Evolutionary conservation across 2,329 filamentous ascomycete genomes (phyloP).

Genomic region (Berkeleyomyces basicola): DNA sequence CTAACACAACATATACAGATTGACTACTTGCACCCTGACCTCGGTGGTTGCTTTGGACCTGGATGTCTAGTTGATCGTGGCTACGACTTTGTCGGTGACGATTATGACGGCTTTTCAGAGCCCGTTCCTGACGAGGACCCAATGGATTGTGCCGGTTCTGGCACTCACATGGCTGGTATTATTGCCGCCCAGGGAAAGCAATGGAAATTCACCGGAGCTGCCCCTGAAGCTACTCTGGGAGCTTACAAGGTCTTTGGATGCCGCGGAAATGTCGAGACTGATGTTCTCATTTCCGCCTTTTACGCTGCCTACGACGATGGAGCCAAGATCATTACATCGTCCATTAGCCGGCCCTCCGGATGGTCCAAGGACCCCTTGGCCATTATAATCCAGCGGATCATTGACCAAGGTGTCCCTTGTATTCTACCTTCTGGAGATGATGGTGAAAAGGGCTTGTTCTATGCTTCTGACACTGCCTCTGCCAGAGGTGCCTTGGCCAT

Average conservation of each 20-base stretch:
- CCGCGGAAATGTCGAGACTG: conserved; percentile 31
- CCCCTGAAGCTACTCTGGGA: conserved; percentile 37
- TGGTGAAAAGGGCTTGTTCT: conserved; percentile 29
- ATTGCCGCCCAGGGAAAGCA: conserved; percentile 40
- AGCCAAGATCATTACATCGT: conserved; percentile 37
- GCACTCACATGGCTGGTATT: conserved; percentile 45
- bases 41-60: conserved; percentile 46
- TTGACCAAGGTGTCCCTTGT: conserved; percentile 35
- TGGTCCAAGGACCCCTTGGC: conserved; percentile 37
- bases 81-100: conserved; percentile 40
- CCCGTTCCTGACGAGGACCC: conserved; percentile 33
- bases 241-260: conserved; percentile 43
- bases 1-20: conserved; percentile 21
- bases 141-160: conserved; percentile 41
- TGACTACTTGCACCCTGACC: conserved; percentile 45
- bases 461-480: conserved; percentile 30
- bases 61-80: conserved; percentile 42
- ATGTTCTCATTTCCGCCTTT: conserved; percentile 42
- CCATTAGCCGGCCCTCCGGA: conserved; percentile 33
- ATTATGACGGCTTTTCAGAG: conserved; percentile 21
- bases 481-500: conserved; percentile 32
- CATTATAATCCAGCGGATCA: conserved; percentile 33
- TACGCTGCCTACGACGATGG: conserved; percentile 44
- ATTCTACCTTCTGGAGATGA: conserved; percentile 37
- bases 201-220: conserved; percentile 33